Evolutionary conservation across 2,329 filamentous ascomycete genomes (phyloP).

Genomic region (Whalleya microplaca): DNA sequence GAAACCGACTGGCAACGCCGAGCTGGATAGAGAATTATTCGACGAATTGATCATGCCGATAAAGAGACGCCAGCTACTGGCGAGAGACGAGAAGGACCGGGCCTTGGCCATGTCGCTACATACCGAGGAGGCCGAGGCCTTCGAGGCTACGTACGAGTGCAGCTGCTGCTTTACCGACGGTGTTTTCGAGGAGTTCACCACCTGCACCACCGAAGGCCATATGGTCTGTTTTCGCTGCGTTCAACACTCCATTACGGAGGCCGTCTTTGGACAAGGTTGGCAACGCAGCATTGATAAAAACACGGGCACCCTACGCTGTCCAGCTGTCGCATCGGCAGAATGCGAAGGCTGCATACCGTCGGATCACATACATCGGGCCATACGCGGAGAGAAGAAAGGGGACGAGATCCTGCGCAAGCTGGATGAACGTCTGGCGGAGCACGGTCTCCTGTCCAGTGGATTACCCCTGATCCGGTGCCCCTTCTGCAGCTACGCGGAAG

Average conservation of each 20-base stretch:
- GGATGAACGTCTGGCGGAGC: constrained; percentile 77
- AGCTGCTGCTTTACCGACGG: constrained; percentile 76
- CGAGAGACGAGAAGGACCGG: constrained; percentile 56
- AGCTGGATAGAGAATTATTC: constrained; percentile 66
- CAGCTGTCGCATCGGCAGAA: constrained; percentile 72
- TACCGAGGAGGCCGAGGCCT: constrained; percentile 60
- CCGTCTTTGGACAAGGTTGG: constrained; percentile 93
- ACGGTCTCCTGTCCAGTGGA: constrained; percentile 72
- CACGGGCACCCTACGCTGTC: constrained; percentile 76
- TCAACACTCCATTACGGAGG: constrained; percentile 79
- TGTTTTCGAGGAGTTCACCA: constrained; percentile 73
- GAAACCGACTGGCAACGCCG: constrained; percentile 66
- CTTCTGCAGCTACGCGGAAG: constrained; percentile 89
- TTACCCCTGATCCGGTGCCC: constrained; percentile 82
- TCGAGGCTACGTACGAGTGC: constrained; percentile 67
- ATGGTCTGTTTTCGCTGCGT: constrained; percentile 84
- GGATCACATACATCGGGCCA: constrained; percentile 71
- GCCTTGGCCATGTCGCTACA: constrained; percentile 58
- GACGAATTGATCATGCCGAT: constrained; percentile 60
- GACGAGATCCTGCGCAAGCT: constrained; percentile 74
- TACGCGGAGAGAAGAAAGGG: constrained; percentile 71
- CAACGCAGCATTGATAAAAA: constrained; percentile 74
- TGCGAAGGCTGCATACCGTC: constrained; percentile 76
- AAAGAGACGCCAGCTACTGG: constrained; percentile 45
- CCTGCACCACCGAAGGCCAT: constrained; percentile 71